Base-by-base conservation (phyloP, 129 eudicot genomes). In the Oenanthe sinensis region DNA sequence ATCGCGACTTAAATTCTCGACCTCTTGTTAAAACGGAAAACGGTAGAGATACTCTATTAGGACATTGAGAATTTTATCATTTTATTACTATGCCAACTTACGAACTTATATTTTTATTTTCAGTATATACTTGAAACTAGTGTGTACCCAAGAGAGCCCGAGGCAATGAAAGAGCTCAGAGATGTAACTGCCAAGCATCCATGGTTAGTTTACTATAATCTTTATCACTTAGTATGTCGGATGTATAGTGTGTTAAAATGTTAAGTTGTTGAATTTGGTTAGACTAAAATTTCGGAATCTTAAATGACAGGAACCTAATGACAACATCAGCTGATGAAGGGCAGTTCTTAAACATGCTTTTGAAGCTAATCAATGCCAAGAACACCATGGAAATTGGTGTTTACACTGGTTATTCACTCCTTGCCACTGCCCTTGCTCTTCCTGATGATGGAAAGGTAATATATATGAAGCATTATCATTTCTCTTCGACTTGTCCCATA, bases 301-400 rank as follows among this genome's bases (percentile, higher is more conserved):
- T 13, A 10, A 26, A 26, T 30, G 39, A 28, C 71, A 93, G 96
- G 98, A 93, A 93, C 69, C 73, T 93, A 1, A 90, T 93, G 98
- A 90, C 98, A 37, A 93, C 98, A 50, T 93, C 98, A 11, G 94
- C 96, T 7, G 98, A 93, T 78, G 96, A 93, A 82, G 98, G 96
- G 49, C 98, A 93, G 55, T 93, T 90, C 80, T 71, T 93, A 60
- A 87, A 83, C 86, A 93, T 93, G 94, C 85, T 93, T 63, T 49
- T 93, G 70, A 93, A 93, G 86, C 83, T 92, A 45, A 89, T 88
- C 68, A 89, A 89, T 78, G 97, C 97, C 58, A 91, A 91, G 69
- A 91, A 91, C 84, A 91, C 97, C 72, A 91, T 93, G 96, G 98
- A 93, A 85, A 93, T 93, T 5, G 98, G 98, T 15, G 98, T 93